Base-by-base conservation (phyloP, 192 early-diverging fungal genomes). In the Lunasporangiospora selenospora region DNA sequence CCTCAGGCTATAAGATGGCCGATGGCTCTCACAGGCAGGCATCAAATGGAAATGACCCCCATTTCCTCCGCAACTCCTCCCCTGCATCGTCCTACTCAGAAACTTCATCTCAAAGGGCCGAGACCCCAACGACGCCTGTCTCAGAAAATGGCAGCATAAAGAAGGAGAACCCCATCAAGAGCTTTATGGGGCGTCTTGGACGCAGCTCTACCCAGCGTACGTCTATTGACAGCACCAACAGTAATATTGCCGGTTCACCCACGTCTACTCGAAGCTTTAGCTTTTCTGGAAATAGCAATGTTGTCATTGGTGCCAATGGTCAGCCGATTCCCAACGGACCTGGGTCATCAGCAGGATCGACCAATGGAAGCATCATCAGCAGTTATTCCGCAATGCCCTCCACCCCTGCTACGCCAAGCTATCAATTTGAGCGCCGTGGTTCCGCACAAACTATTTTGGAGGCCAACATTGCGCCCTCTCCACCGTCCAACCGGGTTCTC, bases 151-250 rank as follows among this genome's bases (percentile, higher is more conserved):
- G 21, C 9, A 48, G 37, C 3, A 21, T 10, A 1, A 71, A 63
- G 27, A 73, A 63, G 41, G 67, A 71, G 23, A 63, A 63, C 21
- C 61, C 69, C 0, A 63, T 73, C 54, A 73, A 73, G 55, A 63
- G 43, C 47, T 63, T 73, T 36, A 73, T 73, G 69, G 69, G 69
- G 12, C 60, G 60, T 30, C 44, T 73, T 44, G 60, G 60, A 43
- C 53, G 69, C 33, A 73, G 63, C 55, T 73, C 69, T 9, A 46
- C 63, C 15, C 69, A 73, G 32, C 19, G 61, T 6, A 58, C 45
- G 3, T 62, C 67, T 10, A 58, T 50, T 18, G 67, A 73, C 9
- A 63, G 46, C 69, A 67, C 29, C 49, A 51, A 34, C 33, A 55
- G 45, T 26, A 56, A 39, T 39, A 29, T 32, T 5, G 59, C 47